Evolutionary conservation across 768 basidiomycete species (phyloP).

Genomic region (Leucocoprinus birnbaumii): DNA sequence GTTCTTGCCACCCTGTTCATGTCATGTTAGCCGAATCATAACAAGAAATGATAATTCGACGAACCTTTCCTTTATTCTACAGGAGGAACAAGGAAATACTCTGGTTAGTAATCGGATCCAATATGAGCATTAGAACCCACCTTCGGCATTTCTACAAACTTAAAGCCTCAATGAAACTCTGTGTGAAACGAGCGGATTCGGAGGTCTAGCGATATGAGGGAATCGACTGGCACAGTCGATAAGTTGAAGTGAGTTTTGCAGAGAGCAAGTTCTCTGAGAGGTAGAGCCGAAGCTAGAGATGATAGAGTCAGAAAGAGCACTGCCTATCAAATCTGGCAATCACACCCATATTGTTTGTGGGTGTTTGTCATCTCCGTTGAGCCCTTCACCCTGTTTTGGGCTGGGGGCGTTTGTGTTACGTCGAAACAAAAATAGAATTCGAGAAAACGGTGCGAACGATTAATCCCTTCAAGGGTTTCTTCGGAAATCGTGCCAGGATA

Average conservation of each 20-base stretch:
- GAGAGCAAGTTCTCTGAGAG: background rate
- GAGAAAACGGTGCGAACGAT: background rate
- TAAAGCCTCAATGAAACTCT: background rate
- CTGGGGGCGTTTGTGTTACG: background rate
- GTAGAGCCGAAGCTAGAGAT: too few relatives aligned
- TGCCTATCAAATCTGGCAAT: conserved; percentile 5
- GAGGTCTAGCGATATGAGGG: background rate
- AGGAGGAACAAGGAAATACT: background rate
- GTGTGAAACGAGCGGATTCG: background rate
- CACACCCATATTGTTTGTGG: background rate
- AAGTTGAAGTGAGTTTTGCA: background rate
- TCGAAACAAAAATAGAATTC: background rate
- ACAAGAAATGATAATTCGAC: background rate
- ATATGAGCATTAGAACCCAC: background rate
- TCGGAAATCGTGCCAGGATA: background rate
- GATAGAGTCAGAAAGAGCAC: conserved; percentile 3
- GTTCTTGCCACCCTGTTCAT: conserved; percentile 91
- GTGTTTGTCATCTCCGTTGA: background rate
- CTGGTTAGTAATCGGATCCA: too few relatives aligned
- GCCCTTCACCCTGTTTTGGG: background rate
- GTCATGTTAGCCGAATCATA: background rate
- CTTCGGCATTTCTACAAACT: conserved; percentile 7
- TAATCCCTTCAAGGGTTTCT: background rate
- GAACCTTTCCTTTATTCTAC: conserved; percentile 14
- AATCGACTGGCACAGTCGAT: background rate